A percentile compares a stretch with the other conserved stretches of the same genome.
phyloP scores from a whole-genome alignment of 2,329 filamentous ascomycete species.

The Cladophialophora yegresii region DNA sequence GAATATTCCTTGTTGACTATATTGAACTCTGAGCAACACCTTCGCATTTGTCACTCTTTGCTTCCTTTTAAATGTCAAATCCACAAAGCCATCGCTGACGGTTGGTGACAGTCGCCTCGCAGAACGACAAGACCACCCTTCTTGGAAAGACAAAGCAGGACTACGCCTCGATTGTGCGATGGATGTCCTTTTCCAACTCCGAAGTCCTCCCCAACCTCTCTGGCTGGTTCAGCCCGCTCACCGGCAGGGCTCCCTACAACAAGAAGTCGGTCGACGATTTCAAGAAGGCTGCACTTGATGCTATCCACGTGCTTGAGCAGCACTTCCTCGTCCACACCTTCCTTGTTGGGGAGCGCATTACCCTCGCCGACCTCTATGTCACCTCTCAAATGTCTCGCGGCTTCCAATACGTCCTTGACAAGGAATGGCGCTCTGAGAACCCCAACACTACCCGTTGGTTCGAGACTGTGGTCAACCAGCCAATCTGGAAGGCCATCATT shows the following conservation, averaged over 20 bases:
- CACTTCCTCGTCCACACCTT: slow-evolving; percentile 92
- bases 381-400: slow-evolving; percentile 77
- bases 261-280: slow-evolving; percentile 93
- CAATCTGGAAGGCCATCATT: slow-evolving; percentile 80
- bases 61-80: slow-evolving; percentile 4
- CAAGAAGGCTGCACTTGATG: slow-evolving; percentile 68
- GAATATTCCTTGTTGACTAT: slow-evolving; percentile 85
- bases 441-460: slow-evolving; percentile 92
- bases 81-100: slow-evolving; percentile 18
- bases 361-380: slow-evolving; percentile 89
- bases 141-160: slow-evolving; percentile 99
- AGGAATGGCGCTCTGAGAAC: slow-evolving; percentile 78
- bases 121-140: slow-evolving; percentile 99
- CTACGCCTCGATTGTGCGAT: slow-evolving; percentile 96
- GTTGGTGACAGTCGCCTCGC: slow-evolving; percentile 75
- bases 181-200: slow-evolving; percentile 94
- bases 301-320: slow-evolving; percentile 73
- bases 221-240: slow-evolving; percentile 82
- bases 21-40: slow-evolving; percentile 75
- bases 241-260: slow-evolving; percentile 85
- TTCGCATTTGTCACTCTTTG: slow-evolving; percentile 21
- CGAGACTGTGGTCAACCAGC: slow-evolving; percentile 88
- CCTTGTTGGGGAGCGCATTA: slow-evolving; percentile 96
- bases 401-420: slow-evolving; percentile 94
- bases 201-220: slow-evolving; percentile 75